Conservation (phyloP, 2,329 filamentous ascomycete genomes). For the Cladosporium halotolerans region DNA sequence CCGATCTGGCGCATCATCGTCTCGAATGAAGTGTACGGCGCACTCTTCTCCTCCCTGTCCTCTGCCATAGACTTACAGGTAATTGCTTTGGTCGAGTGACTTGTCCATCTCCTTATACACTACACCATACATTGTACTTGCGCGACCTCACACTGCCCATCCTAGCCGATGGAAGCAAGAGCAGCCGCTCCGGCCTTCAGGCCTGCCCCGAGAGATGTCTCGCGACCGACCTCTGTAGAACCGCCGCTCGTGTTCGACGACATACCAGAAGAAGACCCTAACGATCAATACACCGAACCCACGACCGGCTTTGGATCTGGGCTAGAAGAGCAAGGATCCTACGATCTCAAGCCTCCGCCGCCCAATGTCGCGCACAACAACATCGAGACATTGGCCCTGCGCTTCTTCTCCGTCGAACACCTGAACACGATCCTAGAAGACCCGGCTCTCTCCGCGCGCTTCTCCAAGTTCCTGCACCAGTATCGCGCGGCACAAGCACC, state of each 20-base stretch:
- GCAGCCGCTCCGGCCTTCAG: conserved; percentile 3
- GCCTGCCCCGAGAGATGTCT: conserved; percentile 2
- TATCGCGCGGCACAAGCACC: conserved; percentile 33
- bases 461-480: conserved; percentile 35
- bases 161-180: background rate
- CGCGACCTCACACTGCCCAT: no score
- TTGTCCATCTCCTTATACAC: no score
- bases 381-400: conserved; percentile 32
- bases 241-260: conserved; percentile 4
- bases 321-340: conserved; percentile 16
- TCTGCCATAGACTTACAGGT: background rate
- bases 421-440: conserved; percentile 38
- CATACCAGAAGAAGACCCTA: background rate
- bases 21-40: background rate
- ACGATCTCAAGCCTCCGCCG: conserved; percentile 38
- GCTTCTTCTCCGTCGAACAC: conserved; percentile 39
- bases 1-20: background rate
- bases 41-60: background rate
- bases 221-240: background rate
- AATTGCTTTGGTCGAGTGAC: no score
- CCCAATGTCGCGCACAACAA: conserved; percentile 25
- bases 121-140: no score
- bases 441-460: conserved; percentile 28
- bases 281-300: conserved; percentile 2
- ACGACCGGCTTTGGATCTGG: conserved; percentile 6